Conservation (phyloP, 257 asterid species). For the Penstemon newberryi region DNA sequence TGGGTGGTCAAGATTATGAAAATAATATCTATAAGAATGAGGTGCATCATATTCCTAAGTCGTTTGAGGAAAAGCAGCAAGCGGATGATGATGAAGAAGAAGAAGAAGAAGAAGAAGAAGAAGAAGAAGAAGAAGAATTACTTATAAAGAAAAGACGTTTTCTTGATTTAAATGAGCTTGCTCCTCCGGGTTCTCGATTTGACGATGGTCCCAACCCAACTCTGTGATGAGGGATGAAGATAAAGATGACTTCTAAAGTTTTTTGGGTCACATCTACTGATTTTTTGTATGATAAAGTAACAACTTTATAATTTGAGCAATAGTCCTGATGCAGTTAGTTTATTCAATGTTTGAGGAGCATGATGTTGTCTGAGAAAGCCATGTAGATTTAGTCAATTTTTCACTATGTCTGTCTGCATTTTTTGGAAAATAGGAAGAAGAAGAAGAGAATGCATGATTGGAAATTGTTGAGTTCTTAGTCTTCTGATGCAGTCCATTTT, state of each 20-base stretch:
- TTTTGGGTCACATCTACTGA: too few relatives aligned
- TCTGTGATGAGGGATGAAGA: constrained; percentile 43
- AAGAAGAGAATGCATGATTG: too few relatives aligned
- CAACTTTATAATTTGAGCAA: too few relatives aligned
- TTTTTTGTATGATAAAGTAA: too few relatives aligned
- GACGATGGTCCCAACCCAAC: constrained; percentile 64
- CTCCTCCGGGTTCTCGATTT: constrained; percentile 74
- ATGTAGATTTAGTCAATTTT: too few relatives aligned
- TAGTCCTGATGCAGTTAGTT: too few relatives aligned
- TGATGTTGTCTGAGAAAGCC: too few relatives aligned
- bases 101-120: constrained; percentile 35
- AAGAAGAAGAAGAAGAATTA: constrained; percentile 45
- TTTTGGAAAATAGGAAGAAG: too few relatives aligned
- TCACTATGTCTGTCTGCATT: too few relatives aligned
- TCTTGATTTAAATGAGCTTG: constrained; percentile 91
- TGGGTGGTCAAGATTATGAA: constrained; percentile 55
- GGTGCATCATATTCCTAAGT: constrained; percentile 29
- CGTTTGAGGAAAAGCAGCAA: constrained; percentile 33
- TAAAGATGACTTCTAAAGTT: constrained; percentile 42
- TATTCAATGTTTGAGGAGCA: too few relatives aligned
- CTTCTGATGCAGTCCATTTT: too few relatives aligned
- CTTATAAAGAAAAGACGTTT: constrained; percentile 49
- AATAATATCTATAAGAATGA: constrained; percentile 42
- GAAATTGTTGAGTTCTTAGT: too few relatives aligned
- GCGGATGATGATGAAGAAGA: constrained; percentile 40